Conservation (phyloP, 768 basidiomycete genomes). For the Russula lepida region DNA sequence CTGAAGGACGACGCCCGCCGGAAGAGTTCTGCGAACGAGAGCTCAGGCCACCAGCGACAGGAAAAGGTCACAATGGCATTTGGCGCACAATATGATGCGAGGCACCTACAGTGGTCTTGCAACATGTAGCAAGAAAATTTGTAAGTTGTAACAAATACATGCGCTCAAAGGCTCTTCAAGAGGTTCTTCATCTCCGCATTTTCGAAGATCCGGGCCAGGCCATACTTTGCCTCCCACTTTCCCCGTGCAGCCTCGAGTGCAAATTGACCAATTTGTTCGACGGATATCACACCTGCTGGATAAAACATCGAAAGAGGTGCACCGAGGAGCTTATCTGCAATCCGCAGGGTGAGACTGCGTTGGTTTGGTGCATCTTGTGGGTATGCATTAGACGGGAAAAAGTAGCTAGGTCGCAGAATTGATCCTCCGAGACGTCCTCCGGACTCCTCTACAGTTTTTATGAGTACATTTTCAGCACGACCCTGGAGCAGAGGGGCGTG, state of each 20-base stretch:
- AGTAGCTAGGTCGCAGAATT: conserved; percentile 19
- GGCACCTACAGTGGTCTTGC: no score
- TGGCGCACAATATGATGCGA: no score
- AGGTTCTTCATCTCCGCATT: conserved; percentile 18
- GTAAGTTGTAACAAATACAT: neutral
- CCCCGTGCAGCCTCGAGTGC: conserved; percentile 16
- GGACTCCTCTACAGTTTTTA: conserved; percentile 2
- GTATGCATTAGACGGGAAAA: conserved; percentile 17
- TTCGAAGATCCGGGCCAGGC: neutral
- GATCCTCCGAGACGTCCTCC: conserved; percentile 6
- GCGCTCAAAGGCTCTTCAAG: neutral
- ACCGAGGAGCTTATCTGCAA: conserved; percentile 5
- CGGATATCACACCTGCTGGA: conserved; percentile 1
- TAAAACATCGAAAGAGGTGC: conserved; percentile 4
- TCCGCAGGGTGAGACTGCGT: conserved; percentile 3
- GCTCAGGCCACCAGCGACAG: neutral
- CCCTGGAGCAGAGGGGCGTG: neutral
- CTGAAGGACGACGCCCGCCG: neutral
- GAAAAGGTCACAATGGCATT: no score
- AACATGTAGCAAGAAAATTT: neutral
- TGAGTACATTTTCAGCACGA: conserved; percentile 17
- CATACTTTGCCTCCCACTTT: conserved; percentile 7
- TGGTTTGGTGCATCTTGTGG: conserved; percentile 15
- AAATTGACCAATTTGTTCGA: conserved; percentile 10
- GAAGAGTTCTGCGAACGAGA: neutral